Base-by-base conservation (phyloP, 331 rosid species). In the Cydonia oblonga region DNA sequence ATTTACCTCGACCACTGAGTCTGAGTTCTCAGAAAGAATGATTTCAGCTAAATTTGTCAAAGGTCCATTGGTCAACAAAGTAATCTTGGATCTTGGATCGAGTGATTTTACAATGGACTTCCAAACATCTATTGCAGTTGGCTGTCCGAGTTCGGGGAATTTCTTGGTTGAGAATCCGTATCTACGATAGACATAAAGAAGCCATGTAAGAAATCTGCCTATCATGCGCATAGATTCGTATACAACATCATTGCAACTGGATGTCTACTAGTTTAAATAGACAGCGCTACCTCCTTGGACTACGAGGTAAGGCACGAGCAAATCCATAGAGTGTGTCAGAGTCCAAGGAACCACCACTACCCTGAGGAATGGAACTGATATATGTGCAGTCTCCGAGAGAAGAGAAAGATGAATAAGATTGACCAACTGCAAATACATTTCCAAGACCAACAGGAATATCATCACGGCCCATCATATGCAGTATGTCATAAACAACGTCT, bases 381-480 rank as follows among this genome's bases (percentile, higher is more conserved):
- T 28, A 76, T 4, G 7, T 51, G 75, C 75, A 69, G 70, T 61
- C 56, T 60, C 78, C 71, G 6, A 61, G 51, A 3, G 46, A 60
- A 25, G 66, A 0, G 71, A 61, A 76, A 24, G 25, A 23, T 23
- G 70, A 5, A 54, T 49, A 3, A 20, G 71, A 11, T 33, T 69
- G 71, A 29, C 46, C 70, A 8, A 63, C 60, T 33, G 71, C 65
- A 52, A 61, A 76, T 14, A 52, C 75, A 29, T 69, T 46, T 61
- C 71, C 80, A 13, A 76, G 75, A 53, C 80, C 80, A 52, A 76
- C 71, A 7, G 56, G 71, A 12, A 76, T 76, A 53, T 76, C 80
- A 32, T 69, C 71, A 7, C 75, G 70, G 30, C 71, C 72, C 81
- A 70, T 35, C 81, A 70, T 77, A 18, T 70, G 81, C 13, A 77